phyloP scores from a whole-genome alignment of 768 basidiomycete species.

The Krasilnikovozyma curviuscula region DNA sequence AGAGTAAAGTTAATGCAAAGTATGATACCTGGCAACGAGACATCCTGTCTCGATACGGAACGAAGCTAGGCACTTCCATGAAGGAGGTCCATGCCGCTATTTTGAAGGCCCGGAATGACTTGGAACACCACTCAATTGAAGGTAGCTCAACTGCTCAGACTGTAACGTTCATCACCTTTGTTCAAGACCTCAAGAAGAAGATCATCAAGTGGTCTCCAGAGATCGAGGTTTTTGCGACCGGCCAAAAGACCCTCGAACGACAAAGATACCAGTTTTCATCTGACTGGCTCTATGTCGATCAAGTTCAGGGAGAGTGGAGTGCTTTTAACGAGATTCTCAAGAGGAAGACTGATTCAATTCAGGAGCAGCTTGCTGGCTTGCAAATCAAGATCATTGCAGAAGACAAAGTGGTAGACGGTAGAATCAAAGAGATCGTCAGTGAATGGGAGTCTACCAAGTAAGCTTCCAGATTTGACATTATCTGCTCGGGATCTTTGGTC shows the following conservation, averaged over 20 bases:
- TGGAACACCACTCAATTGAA: slow-evolving; percentile 92
- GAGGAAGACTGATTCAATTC: slow-evolving; percentile 93
- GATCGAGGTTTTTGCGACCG: slow-evolving; percentile 81
- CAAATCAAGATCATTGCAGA: slow-evolving; percentile 99
- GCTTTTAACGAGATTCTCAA: slow-evolving; percentile 95
- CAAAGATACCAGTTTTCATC: slow-evolving; percentile 92
- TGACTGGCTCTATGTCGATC: slow-evolving; percentile 97
- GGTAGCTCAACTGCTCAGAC: slow-evolving; percentile 73
- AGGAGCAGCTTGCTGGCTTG: slow-evolving; percentile 92
- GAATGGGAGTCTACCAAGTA: slow-evolving; percentile 87
- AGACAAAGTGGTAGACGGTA: slow-evolving; percentile 92
- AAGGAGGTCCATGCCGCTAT: slow-evolving; percentile 93
- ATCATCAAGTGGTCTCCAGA: slow-evolving; percentile 90
- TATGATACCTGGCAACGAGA: slow-evolving; percentile 97
- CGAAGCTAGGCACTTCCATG: slow-evolving; percentile 84
- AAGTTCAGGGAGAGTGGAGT: slow-evolving; percentile 92
- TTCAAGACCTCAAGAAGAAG: slow-evolving; percentile 95
- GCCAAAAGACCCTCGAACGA: slow-evolving; percentile 91
- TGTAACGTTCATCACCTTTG: slow-evolving; percentile 97
- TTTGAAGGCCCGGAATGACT: slow-evolving; percentile 77
- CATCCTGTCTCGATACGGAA: slow-evolving; percentile 75
- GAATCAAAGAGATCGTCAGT: slow-evolving; percentile 67
- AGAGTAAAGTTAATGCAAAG: slow-evolving; percentile 90
- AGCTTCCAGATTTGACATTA: not conserved
- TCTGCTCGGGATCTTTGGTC: not conserved